Evolutionary conservation across 257 asterid species (phyloP).

Genomic region (Solanum megistacrolobum): DNA sequence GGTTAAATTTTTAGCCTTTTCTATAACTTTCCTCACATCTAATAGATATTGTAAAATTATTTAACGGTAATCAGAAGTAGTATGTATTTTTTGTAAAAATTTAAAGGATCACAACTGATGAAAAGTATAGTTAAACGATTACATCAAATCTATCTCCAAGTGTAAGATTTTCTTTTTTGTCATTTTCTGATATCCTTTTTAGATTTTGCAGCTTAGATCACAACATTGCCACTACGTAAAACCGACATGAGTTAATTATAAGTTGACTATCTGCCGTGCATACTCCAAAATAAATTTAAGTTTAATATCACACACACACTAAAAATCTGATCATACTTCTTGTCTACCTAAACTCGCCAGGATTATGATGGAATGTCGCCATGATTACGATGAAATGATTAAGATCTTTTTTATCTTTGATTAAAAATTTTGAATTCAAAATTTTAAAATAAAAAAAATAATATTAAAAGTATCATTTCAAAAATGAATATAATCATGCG

Average conservation of each 20-base stretch:
- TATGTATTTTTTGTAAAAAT: not conserved
- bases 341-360: not conserved
- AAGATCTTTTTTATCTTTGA: rapidly evolving
- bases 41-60: not conserved
- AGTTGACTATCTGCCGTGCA: not conserved
- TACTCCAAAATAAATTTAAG: not conserved
- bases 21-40: not conserved
- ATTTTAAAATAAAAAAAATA: not conserved
- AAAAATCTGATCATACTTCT: not conserved
- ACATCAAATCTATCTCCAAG: not conserved
- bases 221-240: not conserved
- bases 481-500: not conserved
- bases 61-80: not conserved
- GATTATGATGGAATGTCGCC: not conserved
- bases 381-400: not conserved
- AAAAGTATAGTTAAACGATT: not conserved
- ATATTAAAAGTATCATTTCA: not conserved
- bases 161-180: not conserved
- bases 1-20: not conserved
- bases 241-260: not conserved
- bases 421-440: not conserved
- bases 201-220: not conserved
- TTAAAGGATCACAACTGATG: not conserved
- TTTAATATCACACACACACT: not conserved
- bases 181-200: not conserved